These are phyloP conservation scores for Parvularia atlantis DNA, from an alignment of 78 protist genomes.

Conservation along the genomic window DNA sequence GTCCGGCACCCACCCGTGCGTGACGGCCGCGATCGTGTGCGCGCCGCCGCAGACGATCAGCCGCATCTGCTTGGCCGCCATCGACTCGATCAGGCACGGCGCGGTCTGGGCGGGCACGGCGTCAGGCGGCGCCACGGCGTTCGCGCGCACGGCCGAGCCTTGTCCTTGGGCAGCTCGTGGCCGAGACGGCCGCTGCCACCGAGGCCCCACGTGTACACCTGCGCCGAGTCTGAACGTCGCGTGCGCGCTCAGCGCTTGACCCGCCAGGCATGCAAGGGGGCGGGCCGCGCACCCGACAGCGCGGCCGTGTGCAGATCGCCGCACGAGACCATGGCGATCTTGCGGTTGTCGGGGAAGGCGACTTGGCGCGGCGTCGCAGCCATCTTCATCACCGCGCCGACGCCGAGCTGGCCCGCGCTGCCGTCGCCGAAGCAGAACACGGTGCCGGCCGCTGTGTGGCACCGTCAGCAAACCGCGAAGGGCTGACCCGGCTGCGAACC, in stretches of 20 bases:
- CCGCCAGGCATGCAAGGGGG: too few relatives aligned
- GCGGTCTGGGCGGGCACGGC: neutral
- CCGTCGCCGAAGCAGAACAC: conserved; percentile 5
- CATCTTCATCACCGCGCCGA: too few relatives aligned
- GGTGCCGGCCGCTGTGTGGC: neutral
- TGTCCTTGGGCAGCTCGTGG: too few relatives aligned
- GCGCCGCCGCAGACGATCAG: neutral
- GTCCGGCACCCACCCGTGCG: conserved; percentile 9
- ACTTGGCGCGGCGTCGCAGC: too few relatives aligned
- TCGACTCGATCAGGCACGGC: neutral
- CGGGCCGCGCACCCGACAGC: too few relatives aligned
- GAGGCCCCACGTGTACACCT: neutral
- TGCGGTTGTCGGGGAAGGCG: too few relatives aligned
- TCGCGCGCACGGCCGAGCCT: too few relatives aligned
- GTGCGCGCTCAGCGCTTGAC: too few relatives aligned
- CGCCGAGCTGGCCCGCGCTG: conserved; percentile 11
- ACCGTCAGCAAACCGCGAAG: neutral
- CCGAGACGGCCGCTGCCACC: neutral
- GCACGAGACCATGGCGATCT: too few relatives aligned
- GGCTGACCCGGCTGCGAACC: neutral
- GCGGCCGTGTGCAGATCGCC: too few relatives aligned
- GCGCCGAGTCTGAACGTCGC: neutral
- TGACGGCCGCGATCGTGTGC: neutral
- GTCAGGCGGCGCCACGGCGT: too few relatives aligned
- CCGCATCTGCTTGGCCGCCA: neutral